Evolutionary conservation across 345 rosid species (phyloP).

Genomic region (Trapa incisa): DNA sequence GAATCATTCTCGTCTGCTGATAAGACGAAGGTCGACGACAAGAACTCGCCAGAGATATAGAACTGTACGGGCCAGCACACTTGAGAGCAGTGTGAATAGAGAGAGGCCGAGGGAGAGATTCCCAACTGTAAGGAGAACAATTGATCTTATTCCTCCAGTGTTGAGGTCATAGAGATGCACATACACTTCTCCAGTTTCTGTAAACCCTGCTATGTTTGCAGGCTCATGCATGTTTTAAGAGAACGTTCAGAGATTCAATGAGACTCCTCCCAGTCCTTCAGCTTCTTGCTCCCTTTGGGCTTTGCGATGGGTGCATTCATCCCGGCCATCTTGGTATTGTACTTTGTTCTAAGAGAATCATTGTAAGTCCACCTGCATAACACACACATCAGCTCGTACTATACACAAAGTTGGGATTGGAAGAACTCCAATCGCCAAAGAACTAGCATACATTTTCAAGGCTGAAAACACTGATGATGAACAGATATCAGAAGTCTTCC

Average conservation of each 20-base stretch:
- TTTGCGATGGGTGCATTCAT: conserved; percentile 23
- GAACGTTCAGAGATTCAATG: not conserved
- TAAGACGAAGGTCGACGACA: too few species aligned
- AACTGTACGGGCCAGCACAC: not conserved
- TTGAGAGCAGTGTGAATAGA: not conserved
- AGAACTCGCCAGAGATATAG: not conserved
- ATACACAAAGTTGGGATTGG: not conserved
- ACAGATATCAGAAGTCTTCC: not conserved
- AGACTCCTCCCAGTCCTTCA: conserved; percentile 26
- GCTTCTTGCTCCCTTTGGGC: conserved; percentile 32
- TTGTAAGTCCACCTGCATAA: conserved; percentile 28
- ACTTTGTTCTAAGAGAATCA: conserved; percentile 29
- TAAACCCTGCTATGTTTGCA: not conserved
- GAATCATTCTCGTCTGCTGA: too few species aligned
- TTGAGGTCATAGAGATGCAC: not conserved
- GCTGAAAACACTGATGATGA: not conserved
- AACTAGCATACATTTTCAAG: not conserved
- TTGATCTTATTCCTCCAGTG: not conserved
- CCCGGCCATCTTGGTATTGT: conserved; percentile 32
- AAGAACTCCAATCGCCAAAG: not conserved
- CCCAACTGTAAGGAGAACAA: not conserved
- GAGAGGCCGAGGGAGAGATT: not conserved
- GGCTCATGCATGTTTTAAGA: not conserved
- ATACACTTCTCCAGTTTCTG: not conserved
- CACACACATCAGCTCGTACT: not conserved